Conservation (phyloP, 2,329 filamentous ascomycete species). For the Beauveria medogensis region DNA sequence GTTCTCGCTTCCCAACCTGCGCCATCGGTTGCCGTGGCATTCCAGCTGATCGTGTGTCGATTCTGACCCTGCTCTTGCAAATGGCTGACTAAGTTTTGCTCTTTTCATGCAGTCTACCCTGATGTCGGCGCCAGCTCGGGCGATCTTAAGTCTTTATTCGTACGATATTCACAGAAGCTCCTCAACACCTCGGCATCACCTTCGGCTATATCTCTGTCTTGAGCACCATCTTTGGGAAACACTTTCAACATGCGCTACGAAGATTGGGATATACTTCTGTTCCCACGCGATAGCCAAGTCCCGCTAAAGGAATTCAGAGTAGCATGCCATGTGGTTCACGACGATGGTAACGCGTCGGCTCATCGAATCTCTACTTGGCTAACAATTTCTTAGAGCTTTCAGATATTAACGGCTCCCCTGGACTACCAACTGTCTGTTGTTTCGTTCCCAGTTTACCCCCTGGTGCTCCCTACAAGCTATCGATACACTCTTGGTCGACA, state of each 20-base stretch:
- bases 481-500: slow-evolving; percentile 64
- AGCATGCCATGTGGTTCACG: slow-evolving; percentile 60
- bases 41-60: neutral
- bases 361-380: neutral
- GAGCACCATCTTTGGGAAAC: neutral
- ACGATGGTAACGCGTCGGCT: slow-evolving; percentile 27
- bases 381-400: slow-evolving; percentile 38
- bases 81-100: neutral
- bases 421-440: slow-evolving; percentile 59
- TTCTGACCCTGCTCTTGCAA: neutral
- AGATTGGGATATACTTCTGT: slow-evolving; percentile 79
- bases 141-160: neutral
- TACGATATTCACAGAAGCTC: neutral
- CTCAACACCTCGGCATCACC: neutral
- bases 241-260: slow-evolving; percentile 64
- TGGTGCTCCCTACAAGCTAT: slow-evolving; percentile 58
- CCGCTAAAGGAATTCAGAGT: slow-evolving; percentile 80
- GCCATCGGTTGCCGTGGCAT: neutral
- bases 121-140: neutral
- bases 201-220: neutral
- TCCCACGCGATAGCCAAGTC: slow-evolving; percentile 56
- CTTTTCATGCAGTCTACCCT: neutral
- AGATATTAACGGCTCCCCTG: slow-evolving; percentile 38
- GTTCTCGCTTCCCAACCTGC: neutral
- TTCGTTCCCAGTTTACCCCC: slow-evolving; percentile 59